Evolutionary conservation across 108 stramenopile genomes (phyloP), one percentile per base, ranked within the genome.

Genomic region (Nitzschia sp.): DNA sequence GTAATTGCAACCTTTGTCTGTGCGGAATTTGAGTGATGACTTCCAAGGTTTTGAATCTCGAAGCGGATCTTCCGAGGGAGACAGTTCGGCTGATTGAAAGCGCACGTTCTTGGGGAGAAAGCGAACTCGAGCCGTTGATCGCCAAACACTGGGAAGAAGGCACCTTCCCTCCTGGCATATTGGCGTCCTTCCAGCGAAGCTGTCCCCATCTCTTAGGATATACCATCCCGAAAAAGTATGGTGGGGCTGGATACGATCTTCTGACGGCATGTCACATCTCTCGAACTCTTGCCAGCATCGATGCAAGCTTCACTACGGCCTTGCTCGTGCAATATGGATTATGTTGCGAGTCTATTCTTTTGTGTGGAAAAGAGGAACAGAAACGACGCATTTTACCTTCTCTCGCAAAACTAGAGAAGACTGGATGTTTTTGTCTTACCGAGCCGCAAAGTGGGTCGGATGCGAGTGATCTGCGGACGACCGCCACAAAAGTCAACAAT

Each of bases 361-460:
- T 69, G 11, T 69, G 68, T 58, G 68, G 68, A 32, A 69, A 16
- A 17, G 57, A 69, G 29, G 55, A 57, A 9, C 68, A 69, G 19
- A 45, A 48, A 15, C 45, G 38, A 33, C 25, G 57, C 25, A 33
- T 69, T 23, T 27, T 69, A 45, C 68, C 68, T 28, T 33, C 68
- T 9, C 22, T 69, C 17, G 45, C 57, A 1, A 23, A 30, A 1
- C 57, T 69, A 5, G 8, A 69, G n/a, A 57, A 27, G 3, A 69
- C 38, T 25, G 68, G 56, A 9, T 69, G 68, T 31, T 69, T 69
- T 58, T 69, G 68, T 46, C 53, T 69, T 17, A 69, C 68, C 17
- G 68, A 69, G 38, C 68, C 68, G 9, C 68, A 58, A 45, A 54
- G 53, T 58, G 68, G 68, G 47, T 47, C 45, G 3, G 68, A 69